Conservation (phyloP, 2,329 filamentous ascomycete genomes). For the Sporothrix pallida region DNA sequence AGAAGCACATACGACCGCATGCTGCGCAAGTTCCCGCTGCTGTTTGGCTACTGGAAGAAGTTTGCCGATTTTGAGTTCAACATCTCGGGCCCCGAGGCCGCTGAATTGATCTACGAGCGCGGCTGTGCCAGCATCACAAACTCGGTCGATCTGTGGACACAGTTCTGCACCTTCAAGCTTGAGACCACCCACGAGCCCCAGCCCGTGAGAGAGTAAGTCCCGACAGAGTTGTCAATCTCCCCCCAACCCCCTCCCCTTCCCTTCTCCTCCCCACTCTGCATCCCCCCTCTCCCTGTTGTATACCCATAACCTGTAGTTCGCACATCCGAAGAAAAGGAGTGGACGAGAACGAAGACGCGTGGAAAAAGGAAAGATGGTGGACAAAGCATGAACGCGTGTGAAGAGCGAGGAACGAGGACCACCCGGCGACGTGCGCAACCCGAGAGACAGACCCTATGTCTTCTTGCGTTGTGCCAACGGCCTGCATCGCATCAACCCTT, state of each 20-base stretch:
- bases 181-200: constrained; percentile 94
- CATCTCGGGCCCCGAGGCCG: constrained; percentile 93
- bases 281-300: constrained; percentile 56
- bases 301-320: constrained; percentile 55
- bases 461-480: constrained; percentile 8
- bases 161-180: constrained; percentile 97
- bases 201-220: constrained; percentile 99
- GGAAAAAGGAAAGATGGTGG: constrained; percentile 38
- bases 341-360: neutral
- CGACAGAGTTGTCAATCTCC: constrained; percentile 37
- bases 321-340: constrained; percentile 38
- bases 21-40: constrained; percentile 88
- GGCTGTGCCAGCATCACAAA: constrained; percentile 91
- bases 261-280: neutral
- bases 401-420: constrained; percentile 18
- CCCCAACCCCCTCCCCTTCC: neutral
- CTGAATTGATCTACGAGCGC: constrained; percentile 96
- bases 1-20: constrained; percentile 91
- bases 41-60: constrained; percentile 99
- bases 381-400: neutral
- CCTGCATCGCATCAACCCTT: constrained; percentile 34
- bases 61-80: constrained; percentile 98
- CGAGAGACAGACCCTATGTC: constrained; percentile 17
- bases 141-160: constrained; percentile 95
- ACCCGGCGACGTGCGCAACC: neutral